phyloP scores from a whole-genome alignment of 2,329 filamentous ascomycete species.

The Hortaea werneckii region DNA sequence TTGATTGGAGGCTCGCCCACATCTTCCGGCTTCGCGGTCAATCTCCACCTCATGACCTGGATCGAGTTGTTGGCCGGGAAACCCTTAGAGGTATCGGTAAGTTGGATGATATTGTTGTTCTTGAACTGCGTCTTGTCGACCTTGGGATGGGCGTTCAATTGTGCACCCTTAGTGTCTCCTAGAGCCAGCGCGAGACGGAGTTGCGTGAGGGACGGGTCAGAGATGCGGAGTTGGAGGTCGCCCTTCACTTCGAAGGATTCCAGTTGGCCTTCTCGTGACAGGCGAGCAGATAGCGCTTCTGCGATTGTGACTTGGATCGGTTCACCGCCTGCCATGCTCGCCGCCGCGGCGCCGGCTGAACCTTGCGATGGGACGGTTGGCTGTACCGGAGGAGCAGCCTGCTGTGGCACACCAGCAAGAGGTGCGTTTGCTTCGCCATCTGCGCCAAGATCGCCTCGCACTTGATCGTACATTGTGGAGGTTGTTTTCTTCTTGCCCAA shows the following conservation, averaged over 20 bases:
- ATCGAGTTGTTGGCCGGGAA: slow-evolving; percentile 94
- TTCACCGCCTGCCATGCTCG: slow-evolving; percentile 52
- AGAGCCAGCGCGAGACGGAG: slow-evolving; percentile 74
- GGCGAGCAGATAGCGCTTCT: slow-evolving; percentile 80
- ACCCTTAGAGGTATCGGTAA: slow-evolving; percentile 75
- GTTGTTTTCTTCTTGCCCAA: slow-evolving; percentile 97
- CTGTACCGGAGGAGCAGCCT: slow-evolving; percentile 40
- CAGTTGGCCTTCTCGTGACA: slow-evolving; percentile 78
- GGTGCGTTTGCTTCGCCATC: slow-evolving; percentile 67
- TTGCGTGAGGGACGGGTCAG: slow-evolving; percentile 80
- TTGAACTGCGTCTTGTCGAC: slow-evolving; percentile 86
- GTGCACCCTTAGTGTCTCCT: slow-evolving; percentile 68
- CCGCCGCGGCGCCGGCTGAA: slow-evolving; percentile 30
- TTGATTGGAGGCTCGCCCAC: slow-evolving; percentile 76
- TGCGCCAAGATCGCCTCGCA: slow-evolving; percentile 80
- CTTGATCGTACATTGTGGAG: slow-evolving; percentile 94
- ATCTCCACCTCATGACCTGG: slow-evolving; percentile 86
- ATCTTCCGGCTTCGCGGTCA: slow-evolving; percentile 71
- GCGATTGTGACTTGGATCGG: slow-evolving; percentile 80
- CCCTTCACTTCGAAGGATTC: slow-evolving; percentile 84
- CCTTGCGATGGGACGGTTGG: slow-evolving; percentile 40
- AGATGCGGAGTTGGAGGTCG: slow-evolving; percentile 82
- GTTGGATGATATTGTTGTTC: slow-evolving; percentile 72
- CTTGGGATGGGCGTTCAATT: slow-evolving; percentile 93
- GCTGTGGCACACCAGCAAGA: slow-evolving; percentile 47